phyloP scores from a whole-genome alignment of 306 rosid species.

The Rosa rugosa region DNA sequence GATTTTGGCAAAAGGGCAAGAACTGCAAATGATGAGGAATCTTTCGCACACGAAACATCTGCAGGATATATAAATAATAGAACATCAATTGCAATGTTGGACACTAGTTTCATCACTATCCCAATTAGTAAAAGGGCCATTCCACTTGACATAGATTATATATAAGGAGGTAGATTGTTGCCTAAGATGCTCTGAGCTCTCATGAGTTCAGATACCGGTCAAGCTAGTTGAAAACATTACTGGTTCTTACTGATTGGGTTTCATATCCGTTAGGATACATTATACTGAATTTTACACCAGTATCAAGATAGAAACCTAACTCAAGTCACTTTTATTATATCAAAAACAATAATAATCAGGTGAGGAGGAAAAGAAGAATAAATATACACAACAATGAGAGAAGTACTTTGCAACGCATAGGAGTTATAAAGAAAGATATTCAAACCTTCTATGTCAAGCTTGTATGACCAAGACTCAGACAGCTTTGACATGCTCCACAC shows the following conservation, averaged over 20 bases:
- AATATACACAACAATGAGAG: not conserved
- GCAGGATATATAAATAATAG: constrained; percentile 37
- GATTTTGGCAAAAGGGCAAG: constrained; percentile 70
- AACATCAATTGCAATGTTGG: not conserved
- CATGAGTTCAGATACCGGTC: not conserved
- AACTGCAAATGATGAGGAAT: constrained; percentile 65
- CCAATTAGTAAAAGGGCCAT: not conserved
- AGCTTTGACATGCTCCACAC: constrained; percentile 72
- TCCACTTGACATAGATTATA: not conserved
- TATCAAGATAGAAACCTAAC: not conserved
- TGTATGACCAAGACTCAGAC: constrained; percentile 75
- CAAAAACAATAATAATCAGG: not conserved
- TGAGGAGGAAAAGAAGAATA: not conserved
- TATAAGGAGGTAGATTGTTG: not conserved
- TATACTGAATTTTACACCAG: not conserved
- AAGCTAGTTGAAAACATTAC: not conserved
- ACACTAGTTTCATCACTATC: not conserved
- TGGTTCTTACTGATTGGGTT: not conserved
- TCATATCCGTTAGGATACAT: not conserved
- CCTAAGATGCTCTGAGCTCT: not conserved
- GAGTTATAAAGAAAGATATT: not conserved
- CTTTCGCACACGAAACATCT: constrained; percentile 72
- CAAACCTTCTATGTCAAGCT: constrained; percentile 83
- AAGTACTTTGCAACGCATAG: not conserved
- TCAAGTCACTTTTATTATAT: not conserved